Conservation (phyloP, 139 green algal genomes). For the Coelastrella sp. region DNA sequence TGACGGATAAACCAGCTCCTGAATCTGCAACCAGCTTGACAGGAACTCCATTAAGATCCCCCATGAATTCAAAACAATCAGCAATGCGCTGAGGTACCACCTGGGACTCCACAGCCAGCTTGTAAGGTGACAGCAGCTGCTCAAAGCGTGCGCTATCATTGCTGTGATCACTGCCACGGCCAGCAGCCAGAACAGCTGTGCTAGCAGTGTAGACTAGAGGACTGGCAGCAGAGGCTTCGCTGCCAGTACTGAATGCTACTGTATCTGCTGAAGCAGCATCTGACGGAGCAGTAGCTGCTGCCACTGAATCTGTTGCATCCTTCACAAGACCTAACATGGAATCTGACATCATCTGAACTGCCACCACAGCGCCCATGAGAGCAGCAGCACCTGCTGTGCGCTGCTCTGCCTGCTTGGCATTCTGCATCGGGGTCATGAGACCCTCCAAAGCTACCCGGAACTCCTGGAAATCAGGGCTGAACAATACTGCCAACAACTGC, state of each 20-base stretch:
- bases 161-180: background rate
- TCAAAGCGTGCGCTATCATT: background rate
- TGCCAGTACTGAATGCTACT: background rate
- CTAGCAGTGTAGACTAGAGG: background rate
- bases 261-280: background rate
- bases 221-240: background rate
- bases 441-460: background rate
- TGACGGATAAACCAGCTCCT: background rate
- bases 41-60: background rate
- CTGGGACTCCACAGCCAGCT: background rate
- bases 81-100: background rate
- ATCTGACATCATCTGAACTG: background rate
- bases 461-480: background rate
- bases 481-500: background rate
- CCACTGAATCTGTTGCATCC: background rate
- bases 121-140: background rate
- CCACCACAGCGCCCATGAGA: background rate
- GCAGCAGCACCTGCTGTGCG: background rate
- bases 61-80: background rate
- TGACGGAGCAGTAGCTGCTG: background rate
- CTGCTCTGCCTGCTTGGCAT: background rate
- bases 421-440: background rate
- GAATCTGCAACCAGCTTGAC: background rate
- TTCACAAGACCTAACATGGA: background rate
- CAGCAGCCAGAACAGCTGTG: background rate